phyloP scores from a whole-genome alignment of 495 filamentous ascomycete species.

The Lepidopterella palustris region DNA sequence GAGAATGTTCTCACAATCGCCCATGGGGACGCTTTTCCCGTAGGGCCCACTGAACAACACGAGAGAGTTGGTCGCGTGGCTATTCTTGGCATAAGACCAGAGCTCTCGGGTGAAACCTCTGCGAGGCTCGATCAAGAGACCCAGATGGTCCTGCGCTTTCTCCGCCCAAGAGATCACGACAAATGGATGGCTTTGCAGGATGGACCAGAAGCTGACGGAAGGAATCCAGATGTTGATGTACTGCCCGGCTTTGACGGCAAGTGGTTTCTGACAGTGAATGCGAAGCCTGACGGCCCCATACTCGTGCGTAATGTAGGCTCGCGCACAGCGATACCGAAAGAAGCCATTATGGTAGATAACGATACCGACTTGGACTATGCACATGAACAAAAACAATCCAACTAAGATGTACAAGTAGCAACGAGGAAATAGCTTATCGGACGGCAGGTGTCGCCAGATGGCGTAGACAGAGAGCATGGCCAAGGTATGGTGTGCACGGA shows the following conservation, averaged over 20 bases:
- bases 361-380: background rate
- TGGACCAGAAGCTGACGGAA: background rate
- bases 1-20: background rate
- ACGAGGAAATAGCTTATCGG: background rate
- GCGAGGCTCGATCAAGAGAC: background rate
- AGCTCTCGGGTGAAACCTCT: background rate
- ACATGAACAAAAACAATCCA: background rate
- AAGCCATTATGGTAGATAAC: background rate
- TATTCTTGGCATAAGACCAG: background rate
- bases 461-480: background rate
- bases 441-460: background rate
- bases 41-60: background rate
- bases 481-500: background rate
- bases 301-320: background rate
- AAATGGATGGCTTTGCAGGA: background rate
- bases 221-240: background rate
- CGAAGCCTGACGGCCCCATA: background rate
- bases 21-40: background rate
- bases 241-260: background rate
- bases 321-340: background rate
- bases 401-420: background rate
- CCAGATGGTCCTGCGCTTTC: background rate
- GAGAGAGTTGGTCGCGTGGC: background rate
- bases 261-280: background rate
- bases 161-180: background rate